phyloP scores from a whole-genome alignment of 768 basidiomycete genomes.

The Calvatia gigantea region DNA sequence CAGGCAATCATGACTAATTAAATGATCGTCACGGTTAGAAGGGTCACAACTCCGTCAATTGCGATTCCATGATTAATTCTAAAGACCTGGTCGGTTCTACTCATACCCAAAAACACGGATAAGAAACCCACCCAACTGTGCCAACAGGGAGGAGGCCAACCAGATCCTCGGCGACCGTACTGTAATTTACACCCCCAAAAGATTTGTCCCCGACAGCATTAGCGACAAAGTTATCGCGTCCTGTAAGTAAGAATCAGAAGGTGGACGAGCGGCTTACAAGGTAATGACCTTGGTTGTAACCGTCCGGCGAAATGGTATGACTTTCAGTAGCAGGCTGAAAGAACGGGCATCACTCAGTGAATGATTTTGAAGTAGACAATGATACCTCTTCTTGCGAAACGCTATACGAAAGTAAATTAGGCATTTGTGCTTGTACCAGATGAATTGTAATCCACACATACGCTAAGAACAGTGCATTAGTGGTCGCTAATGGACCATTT shows the following conservation, averaged over 20 bases:
- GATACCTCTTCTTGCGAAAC: constrained; percentile 34
- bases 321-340: constrained; percentile 22
- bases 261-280: neutral
- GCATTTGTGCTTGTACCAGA: neutral
- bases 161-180: constrained; percentile 40
- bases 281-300: constrained; percentile 29
- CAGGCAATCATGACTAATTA: constrained; percentile 3
- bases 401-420: constrained; percentile 14
- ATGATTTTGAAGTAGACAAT: no score
- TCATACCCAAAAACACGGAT: neutral
- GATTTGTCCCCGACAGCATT: constrained; percentile 28
- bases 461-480: constrained; percentile 53
- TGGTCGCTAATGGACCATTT: constrained; percentile 45
- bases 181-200: constrained; percentile 44
- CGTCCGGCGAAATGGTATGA: constrained; percentile 30
- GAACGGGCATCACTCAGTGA: neutral
- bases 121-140: constrained; percentile 31
- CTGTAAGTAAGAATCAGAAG: constrained; percentile 13
- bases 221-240: constrained; percentile 25
- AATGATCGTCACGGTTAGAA: constrained; percentile 39
- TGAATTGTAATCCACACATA: constrained; percentile 15
- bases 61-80: constrained; percentile 53
- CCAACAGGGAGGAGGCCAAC: constrained; percentile 55
- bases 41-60: constrained; percentile 51
- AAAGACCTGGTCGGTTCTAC: neutral